Percentiles rank a stretch among this genome's conserved stretches.
Evolutionary conservation across 495 filamentous ascomycete genomes (phyloP).

Genomic region (Penicillium tannophilum): DNA sequence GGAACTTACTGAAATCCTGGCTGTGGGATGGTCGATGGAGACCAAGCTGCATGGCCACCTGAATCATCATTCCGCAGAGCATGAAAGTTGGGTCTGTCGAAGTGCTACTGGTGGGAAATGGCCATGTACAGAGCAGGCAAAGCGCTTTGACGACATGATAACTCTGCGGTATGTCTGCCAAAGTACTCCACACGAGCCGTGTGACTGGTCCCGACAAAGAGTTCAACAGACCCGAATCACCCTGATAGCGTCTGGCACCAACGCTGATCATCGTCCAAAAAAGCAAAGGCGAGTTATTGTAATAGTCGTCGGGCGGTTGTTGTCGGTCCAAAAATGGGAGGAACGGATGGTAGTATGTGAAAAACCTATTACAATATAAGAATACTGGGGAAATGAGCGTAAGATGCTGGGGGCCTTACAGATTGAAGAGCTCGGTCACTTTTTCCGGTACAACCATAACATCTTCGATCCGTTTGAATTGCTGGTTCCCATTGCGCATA

Average conservation of each 20-base stretch:
- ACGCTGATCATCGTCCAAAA: slow-evolving; percentile 89
- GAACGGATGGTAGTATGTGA: slow-evolving; percentile 80
- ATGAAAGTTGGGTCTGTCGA: slow-evolving; percentile 89
- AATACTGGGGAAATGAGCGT: not conserved
- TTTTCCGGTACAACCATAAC: slow-evolving; percentile 73
- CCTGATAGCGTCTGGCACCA: slow-evolving; percentile 72
- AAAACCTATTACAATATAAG: slow-evolving; percentile 55
- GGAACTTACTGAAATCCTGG: slow-evolving; percentile 85
- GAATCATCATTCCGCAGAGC: slow-evolving; percentile 88
- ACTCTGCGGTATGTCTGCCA: slow-evolving; percentile 80
- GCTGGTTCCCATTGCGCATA: slow-evolving; percentile 46
- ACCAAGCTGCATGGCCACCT: slow-evolving; percentile 87
- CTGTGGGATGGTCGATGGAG: slow-evolving; percentile 87
- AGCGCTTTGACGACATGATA: slow-evolving; percentile 92
- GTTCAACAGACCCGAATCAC: slow-evolving; percentile 66
- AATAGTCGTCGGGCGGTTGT: slow-evolving; percentile 74
- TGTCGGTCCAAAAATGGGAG: slow-evolving; percentile 76
- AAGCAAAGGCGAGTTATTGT: slow-evolving; percentile 69
- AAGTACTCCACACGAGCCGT: slow-evolving; percentile 76
- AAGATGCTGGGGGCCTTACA: slow-evolving; percentile 43
- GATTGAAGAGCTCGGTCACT: slow-evolving; percentile 72
- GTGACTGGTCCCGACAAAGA: slow-evolving; percentile 72
- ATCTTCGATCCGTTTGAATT: slow-evolving; percentile 64
- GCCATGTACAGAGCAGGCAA: slow-evolving; percentile 88
- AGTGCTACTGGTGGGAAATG: slow-evolving; percentile 82